Evolutionary conservation across 2,329 filamentous ascomycete species (phyloP).

Genomic region (Trichoderma polysporum): DNA sequence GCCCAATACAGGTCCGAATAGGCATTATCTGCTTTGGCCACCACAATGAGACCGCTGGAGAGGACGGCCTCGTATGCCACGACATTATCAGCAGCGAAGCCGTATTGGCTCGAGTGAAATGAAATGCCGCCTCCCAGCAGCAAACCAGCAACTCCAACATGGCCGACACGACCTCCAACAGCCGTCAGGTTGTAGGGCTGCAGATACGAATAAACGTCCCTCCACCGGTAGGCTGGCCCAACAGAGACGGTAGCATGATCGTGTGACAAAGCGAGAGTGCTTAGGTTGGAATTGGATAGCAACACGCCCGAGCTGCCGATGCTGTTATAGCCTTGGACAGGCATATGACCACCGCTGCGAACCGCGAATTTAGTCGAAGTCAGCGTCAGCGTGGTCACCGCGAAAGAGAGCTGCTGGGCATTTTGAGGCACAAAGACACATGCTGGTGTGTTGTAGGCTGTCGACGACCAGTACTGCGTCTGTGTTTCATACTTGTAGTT

Average conservation of each 20-base stretch:
- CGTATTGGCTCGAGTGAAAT: slow-evolving; percentile 36
- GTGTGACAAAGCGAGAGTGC: slow-evolving; percentile 22
- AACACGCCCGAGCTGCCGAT: slow-evolving; percentile 22
- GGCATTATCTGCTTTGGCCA: slow-evolving; percentile 33
- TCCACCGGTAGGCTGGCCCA: slow-evolving; percentile 47
- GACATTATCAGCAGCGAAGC: slow-evolving; percentile 50
- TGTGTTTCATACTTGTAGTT: slow-evolving; percentile 5
- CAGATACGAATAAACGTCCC: slow-evolving; percentile 27
- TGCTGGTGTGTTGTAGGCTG: neutral
- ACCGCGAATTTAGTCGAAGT: slow-evolving; percentile 22
- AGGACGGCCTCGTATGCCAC: slow-evolving; percentile 49
- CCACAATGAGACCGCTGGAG: slow-evolving; percentile 44
- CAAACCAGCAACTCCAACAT: slow-evolving; percentile 34
- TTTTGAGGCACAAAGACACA: neutral
- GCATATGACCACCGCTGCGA: slow-evolving; percentile 23
- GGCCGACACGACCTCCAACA: slow-evolving; percentile 43
- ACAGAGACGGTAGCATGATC: slow-evolving; percentile 40
- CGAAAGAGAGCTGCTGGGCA: neutral
- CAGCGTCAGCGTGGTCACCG: neutral
- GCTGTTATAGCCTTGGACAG: slow-evolving; percentile 20
- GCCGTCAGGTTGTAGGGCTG: slow-evolving; percentile 39
- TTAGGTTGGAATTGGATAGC: slow-evolving; percentile 17
- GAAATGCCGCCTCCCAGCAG: slow-evolving; percentile 31
- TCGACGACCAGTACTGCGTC: slow-evolving; percentile 1
- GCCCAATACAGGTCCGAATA: slow-evolving; percentile 47